Percentiles rank a stretch among this genome's conserved stretches.
Evolutionary conservation across 2,329 filamentous ascomycete species (phyloP).

Genomic region (Fusarium sulawesiense): DNA sequence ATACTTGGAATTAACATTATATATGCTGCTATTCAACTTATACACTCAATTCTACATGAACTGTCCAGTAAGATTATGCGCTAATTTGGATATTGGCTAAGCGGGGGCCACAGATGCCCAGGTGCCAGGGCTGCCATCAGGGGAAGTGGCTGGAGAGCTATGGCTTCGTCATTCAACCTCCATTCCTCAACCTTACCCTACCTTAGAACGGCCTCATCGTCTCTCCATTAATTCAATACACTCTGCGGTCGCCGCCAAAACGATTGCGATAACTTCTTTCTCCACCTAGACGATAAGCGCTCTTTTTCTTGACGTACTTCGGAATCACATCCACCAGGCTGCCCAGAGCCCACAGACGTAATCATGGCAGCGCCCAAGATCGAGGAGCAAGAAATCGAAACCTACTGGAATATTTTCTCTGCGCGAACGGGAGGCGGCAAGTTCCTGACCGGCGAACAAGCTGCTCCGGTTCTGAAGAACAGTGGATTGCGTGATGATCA

Average conservation of each 20-base stretch:
- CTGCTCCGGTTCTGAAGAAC: slow-evolving; percentile 72
- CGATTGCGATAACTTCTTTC: slow-evolving; percentile 15
- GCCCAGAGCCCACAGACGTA: slow-evolving; percentile 33
- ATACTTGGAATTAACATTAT: neutral
- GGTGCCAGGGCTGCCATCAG: slow-evolving; percentile 27
- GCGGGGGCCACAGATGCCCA: slow-evolving; percentile 37
- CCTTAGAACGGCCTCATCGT: slow-evolving; percentile 19
- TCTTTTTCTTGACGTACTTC: neutral
- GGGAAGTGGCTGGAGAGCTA: slow-evolving; percentile 47
- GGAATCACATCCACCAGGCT: neutral
- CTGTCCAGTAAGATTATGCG: slow-evolving; percentile 36
- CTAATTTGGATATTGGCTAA: slow-evolving; percentile 45
- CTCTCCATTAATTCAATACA: slow-evolving; percentile 15
- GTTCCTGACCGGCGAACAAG: slow-evolving; percentile 70
- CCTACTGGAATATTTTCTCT: slow-evolving; percentile 74
- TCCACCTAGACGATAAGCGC: neutral
- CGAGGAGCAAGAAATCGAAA: slow-evolving; percentile 71
- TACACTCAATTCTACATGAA: neutral
- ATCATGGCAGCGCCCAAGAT: slow-evolving; percentile 68
- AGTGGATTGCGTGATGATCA: slow-evolving; percentile 75
- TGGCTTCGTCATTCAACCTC: slow-evolving; percentile 47
- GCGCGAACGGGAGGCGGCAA: slow-evolving; percentile 69
- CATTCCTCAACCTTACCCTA: slow-evolving; percentile 18
- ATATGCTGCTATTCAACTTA: neutral
- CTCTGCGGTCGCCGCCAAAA: slow-evolving; percentile 31